phyloP scores from a whole-genome alignment of 768 basidiomycete genomes.

The Boletus eberwhitei region DNA sequence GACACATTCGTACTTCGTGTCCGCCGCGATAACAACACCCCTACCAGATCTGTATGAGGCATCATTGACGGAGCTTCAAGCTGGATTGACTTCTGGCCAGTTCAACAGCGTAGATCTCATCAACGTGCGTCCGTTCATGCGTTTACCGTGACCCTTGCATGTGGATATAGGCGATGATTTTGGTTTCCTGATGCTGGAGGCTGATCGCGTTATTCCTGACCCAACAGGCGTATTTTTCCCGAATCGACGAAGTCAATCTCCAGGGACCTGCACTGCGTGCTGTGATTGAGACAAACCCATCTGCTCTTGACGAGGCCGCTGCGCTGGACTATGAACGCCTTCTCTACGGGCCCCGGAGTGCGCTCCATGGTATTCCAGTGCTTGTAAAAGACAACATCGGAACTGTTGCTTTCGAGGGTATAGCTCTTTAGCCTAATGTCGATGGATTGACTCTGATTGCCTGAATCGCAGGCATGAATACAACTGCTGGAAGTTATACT shows the following conservation, averaged over 20 bases:
- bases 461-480: conserved; percentile 36
- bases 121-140: conserved; percentile 24
- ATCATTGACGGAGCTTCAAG: conserved; percentile 36
- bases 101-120: conserved; percentile 43
- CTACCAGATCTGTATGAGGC: conserved; percentile 44
- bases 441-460: not conserved
- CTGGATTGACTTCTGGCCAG: conserved; percentile 32
- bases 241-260: conserved; percentile 43
- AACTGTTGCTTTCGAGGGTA: conserved; percentile 31
- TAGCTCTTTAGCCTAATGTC: not conserved
- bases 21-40: conserved; percentile 10
- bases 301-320: conserved; percentile 35
- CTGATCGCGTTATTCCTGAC: not conserved
- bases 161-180: not conserved
- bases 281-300: conserved; percentile 39
- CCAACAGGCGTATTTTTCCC: conserved; percentile 38
- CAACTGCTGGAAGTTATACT: conserved; percentile 39
- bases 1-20: conserved; percentile 4
- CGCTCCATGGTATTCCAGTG: conserved; percentile 40
- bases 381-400: conserved; percentile 35
- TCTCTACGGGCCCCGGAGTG: conserved; percentile 25
- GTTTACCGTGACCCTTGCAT: not conserved
- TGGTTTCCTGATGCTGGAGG: not conserved
- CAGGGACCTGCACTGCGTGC: conserved; percentile 37
- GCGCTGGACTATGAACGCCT: conserved; percentile 34